Base-by-base conservation (phyloP, 306 rosid species). In the Cyclanthera cordifolia region DNA sequence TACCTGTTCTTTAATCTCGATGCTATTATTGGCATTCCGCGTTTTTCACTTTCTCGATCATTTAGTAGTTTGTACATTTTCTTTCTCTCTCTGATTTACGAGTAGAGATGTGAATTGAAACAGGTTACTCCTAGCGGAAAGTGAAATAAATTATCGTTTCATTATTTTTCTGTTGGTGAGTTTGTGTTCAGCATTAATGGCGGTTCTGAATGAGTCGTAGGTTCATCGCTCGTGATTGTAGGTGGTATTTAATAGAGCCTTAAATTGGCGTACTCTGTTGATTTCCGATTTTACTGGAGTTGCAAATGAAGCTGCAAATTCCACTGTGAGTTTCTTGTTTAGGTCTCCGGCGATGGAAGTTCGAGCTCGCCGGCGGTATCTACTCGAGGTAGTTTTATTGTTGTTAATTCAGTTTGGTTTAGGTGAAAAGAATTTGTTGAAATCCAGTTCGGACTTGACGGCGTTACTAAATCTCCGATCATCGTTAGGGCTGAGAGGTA, bases 391-490 rank as follows among this genome's bases (percentile, higher is more conserved):
- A 28, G 74, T 56, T 47, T 15, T 72, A 50, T 53, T 83, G 79
- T 45, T 84, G 45, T 76, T 85, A 56, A 28, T 83, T 61, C 83
- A 75, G 69, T 82, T 73, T 25, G 80, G 76, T 54, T 56, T 73
- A 8, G 82, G 84, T 17, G 80, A 75, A 76, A 41, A 12, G 71
- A 72, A 5, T 70, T 12, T 32, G 59, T 76, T 82, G 58, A 81
- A 52, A 77, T 85, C 88, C 14, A 54, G 67, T 72, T 41, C 25
- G 3, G 96, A 93, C 67, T 72, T 79, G 86, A 41, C 41, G 20
- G 88, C 99, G 34, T 80, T 93, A 71, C 73, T 79, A 3, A 72
- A 47, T 58, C 95, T 93, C 79, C 94, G 99, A 51, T 76, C 94
- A 0, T 86, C 99, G 23, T 73, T 93, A 76, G 94, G 90, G 25